phyloP scores from a whole-genome alignment of 2,329 filamentous ascomycete species.

The Leptosphaerulina australis region DNA sequence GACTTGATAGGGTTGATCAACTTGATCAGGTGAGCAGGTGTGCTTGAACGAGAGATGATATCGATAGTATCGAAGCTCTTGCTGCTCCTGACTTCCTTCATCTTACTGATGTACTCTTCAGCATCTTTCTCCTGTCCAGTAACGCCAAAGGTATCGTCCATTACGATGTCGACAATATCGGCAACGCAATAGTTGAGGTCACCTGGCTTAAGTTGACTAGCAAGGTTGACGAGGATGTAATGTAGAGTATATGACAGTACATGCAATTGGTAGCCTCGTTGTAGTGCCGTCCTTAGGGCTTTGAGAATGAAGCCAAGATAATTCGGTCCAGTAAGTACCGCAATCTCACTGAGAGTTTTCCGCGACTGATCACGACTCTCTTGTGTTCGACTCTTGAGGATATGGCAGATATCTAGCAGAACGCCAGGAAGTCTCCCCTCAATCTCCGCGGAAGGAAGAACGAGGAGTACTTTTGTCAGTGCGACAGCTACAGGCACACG shows the following conservation, averaged over 20 bases:
- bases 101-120: conserved; percentile 90
- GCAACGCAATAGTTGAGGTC: conserved; percentile 87
- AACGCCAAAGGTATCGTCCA: conserved; percentile 96
- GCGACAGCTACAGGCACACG: conserved; percentile 90
- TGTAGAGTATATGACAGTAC: conserved; percentile 95
- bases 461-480: conserved; percentile 81
- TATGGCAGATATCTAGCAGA: conserved; percentile 89
- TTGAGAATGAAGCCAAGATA: conserved; percentile 94
- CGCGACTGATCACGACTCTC: conserved; percentile 90
- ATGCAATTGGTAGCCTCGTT: conserved; percentile 88
- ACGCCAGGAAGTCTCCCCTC: conserved; percentile 78
- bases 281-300: conserved; percentile 81
- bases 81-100: conserved; percentile 97
- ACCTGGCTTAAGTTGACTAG: conserved; percentile 75
- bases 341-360: conserved; percentile 84
- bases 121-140: conserved; percentile 96
- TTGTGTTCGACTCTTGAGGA: conserved; percentile 84
- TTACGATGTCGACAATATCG: conserved; percentile 80
- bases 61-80: conserved; percentile 99
- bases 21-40: conserved; percentile 72
- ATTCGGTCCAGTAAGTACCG: conserved; percentile 76
- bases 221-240: conserved; percentile 78
- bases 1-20: conserved; percentile 79
- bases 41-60: conserved; percentile 81
- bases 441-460: conserved; percentile 76